A percentile compares a stretch with the other conserved stretches of the same genome.
These are phyloP conservation scores for Aspergillus fischeri DNA, from an alignment of 2,329 filamentous ascomycete species.

Conservation along the genomic window DNA sequence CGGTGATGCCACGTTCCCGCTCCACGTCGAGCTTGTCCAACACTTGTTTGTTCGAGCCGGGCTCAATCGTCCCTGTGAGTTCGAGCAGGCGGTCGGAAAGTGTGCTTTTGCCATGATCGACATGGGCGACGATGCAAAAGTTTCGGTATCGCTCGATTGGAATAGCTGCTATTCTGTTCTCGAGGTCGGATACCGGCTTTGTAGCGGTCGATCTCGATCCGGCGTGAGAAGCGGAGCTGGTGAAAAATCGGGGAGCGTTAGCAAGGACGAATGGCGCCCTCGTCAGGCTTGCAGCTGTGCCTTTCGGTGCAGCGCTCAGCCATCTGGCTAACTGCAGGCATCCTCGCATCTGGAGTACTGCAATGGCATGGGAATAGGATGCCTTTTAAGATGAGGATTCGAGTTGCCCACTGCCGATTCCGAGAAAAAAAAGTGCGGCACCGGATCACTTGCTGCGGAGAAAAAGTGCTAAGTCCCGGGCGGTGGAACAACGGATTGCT, in stretches of 20 bases:
- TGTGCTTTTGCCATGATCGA: slow-evolving; percentile 98
- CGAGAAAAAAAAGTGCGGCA: slow-evolving; percentile 12
- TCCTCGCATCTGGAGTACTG: slow-evolving; percentile 43
- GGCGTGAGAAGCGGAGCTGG: slow-evolving; percentile 24
- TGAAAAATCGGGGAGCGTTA: slow-evolving; percentile 27
- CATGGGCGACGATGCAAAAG: slow-evolving; percentile 98
- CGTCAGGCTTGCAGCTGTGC: slow-evolving; percentile 28
- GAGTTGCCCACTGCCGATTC: neutral
- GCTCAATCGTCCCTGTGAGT: slow-evolving; percentile 85
- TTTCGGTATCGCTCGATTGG: slow-evolving; percentile 65
- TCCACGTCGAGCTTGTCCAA: slow-evolving; percentile 97
- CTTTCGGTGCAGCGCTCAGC: slow-evolving; percentile 40
- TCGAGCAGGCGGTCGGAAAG: slow-evolving; percentile 89
- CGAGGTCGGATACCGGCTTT: slow-evolving; percentile 47
- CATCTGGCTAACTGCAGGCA: slow-evolving; percentile 45
- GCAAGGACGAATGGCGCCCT: slow-evolving; percentile 22
- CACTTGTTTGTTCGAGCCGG: slow-evolving; percentile 88
- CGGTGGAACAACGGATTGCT: slow-evolving; percentile 31
- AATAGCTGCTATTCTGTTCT: slow-evolving; percentile 52
- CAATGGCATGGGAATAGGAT: slow-evolving; percentile 28
- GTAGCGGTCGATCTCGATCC: slow-evolving; percentile 17
- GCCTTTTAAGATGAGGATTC: slow-evolving; percentile 2
- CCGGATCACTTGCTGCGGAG: slow-evolving; percentile 30
- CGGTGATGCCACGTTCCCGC: slow-evolving; percentile 91
- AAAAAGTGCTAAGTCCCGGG: slow-evolving; percentile 16